Conservation (phyloP, 2,329 filamentous ascomycete genomes). For the Plenodomus tracheiphilus region DNA sequence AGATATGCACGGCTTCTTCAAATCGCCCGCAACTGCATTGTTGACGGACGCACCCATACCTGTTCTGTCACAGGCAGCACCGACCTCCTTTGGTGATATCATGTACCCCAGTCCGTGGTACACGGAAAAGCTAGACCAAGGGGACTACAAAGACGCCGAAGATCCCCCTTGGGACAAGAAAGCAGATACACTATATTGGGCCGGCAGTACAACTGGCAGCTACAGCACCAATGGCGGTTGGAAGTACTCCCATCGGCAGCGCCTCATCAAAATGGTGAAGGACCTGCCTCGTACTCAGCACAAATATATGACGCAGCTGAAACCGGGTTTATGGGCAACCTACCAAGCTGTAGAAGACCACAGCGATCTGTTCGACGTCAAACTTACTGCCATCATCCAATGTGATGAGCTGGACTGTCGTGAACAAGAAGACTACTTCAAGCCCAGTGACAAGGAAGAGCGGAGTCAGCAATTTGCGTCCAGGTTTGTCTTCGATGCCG, state of each 20-base stretch:
- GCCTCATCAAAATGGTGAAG: conserved; percentile 45
- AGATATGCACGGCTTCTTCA: conserved; percentile 51
- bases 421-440: conserved; percentile 20
- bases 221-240: conserved; percentile 44
- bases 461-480: conserved; percentile 5
- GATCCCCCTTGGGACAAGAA: conserved; percentile 58
- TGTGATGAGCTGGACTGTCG: conserved; percentile 34
- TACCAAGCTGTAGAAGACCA: conserved; percentile 17
- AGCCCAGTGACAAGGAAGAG: conserved; percentile 1
- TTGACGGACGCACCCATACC: conserved; percentile 50
- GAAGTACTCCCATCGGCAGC: conserved; percentile 53
- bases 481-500: conserved; percentile 18
- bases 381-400: conserved; percentile 53
- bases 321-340: background rate
- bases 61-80: conserved; percentile 51
- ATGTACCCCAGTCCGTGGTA: conserved; percentile 58
- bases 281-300: conserved; percentile 12
- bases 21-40: conserved; percentile 49
- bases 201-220: conserved; percentile 59
- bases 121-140: conserved; percentile 44
- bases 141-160: conserved; percentile 43
- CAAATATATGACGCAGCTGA: conserved; percentile 5
- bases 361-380: conserved; percentile 49
- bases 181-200: conserved; percentile 59
- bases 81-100: conserved; percentile 54